Evolutionary conservation across 176 grass and related monocot species (phyloP).

Genomic region (Carex myosuroides): DNA sequence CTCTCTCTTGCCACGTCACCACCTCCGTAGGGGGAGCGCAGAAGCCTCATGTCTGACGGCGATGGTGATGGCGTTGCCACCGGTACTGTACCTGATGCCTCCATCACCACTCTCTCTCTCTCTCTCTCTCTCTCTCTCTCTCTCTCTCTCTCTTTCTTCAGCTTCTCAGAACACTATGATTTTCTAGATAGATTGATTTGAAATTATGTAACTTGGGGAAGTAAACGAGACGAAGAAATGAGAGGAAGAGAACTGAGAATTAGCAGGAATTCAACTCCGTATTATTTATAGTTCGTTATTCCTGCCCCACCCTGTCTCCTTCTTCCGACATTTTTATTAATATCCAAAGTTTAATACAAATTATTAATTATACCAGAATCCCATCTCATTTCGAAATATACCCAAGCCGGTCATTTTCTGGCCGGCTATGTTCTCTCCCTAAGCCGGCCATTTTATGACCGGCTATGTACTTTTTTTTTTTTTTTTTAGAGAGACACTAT

Average conservation of each 20-base stretch:
- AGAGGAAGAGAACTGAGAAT: neutral
- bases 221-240: neutral
- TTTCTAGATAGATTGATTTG: neutral
- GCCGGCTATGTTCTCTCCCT: too few relatives aligned
- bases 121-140: neutral
- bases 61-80: neutral
- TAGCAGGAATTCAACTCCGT: neutral
- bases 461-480: too few relatives aligned
- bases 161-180: neutral
- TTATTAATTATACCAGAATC: too few relatives aligned
- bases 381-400: too few relatives aligned
- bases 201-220: neutral
- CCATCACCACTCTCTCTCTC: conserved; percentile 1
- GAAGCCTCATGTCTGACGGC: neutral
- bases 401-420: too few relatives aligned
- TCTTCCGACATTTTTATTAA: too few relatives aligned
- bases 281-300: neutral
- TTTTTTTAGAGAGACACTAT: too few relatives aligned
- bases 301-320: neutral
- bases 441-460: too few relatives aligned
- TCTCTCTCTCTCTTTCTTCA: neutral
- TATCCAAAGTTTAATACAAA: too few relatives aligned
- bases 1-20: neutral
- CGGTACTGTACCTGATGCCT: neutral
- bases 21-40: neutral